These are phyloP conservation scores for Fragosphaeria purpurea DNA, from an alignment of 2,329 filamentous ascomycete species.

Conservation along the genomic window DNA sequence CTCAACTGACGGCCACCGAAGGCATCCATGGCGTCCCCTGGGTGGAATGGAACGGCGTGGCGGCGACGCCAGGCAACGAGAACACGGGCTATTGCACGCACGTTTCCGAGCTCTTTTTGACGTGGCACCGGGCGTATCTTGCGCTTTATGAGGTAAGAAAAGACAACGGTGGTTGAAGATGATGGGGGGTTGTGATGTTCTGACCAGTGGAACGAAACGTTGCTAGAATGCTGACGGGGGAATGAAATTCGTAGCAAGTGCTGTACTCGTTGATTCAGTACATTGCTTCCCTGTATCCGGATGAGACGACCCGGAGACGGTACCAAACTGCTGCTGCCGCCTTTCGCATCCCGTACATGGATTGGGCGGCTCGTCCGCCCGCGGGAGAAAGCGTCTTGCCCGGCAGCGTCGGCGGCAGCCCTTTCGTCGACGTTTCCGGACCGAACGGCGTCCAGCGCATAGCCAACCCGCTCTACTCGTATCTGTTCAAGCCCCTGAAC, in stretches of 20 bases:
- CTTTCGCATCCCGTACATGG: slow-evolving; percentile 51
- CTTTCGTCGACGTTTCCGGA: slow-evolving; percentile 39
- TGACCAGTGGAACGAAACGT: background rate
- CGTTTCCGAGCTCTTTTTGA: slow-evolving; percentile 60
- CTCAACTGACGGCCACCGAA: slow-evolving; percentile 20
- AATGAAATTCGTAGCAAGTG: slow-evolving; percentile 24
- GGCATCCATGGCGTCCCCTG: slow-evolving; percentile 74
- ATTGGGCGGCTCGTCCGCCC: slow-evolving; percentile 44
- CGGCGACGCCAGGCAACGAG: slow-evolving; percentile 38
- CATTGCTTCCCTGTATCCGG: slow-evolving; percentile 39
- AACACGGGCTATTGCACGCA: slow-evolving; percentile 68
- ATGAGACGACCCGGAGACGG: slow-evolving; percentile 26
- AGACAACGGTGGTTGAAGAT: too few relatives aligned
- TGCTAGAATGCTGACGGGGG: background rate
- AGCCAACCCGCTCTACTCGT: slow-evolving; percentile 52
- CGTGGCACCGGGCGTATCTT: slow-evolving; percentile 79
- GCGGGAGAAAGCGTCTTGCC: slow-evolving; percentile 38
- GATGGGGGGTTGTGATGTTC: too few relatives aligned
- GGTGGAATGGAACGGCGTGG: slow-evolving; percentile 41
- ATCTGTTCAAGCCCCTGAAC: slow-evolving; percentile 51
- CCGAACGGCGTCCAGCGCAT: slow-evolving; percentile 47
- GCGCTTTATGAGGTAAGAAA: slow-evolving; percentile 43
- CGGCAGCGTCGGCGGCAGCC: slow-evolving; percentile 34
- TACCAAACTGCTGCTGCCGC: slow-evolving; percentile 41
- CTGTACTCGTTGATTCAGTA: slow-evolving; percentile 24